Base-by-base conservation (phyloP, 2,329 filamentous ascomycete genomes). In the Tolypocladium ophioglossoides region DNA sequence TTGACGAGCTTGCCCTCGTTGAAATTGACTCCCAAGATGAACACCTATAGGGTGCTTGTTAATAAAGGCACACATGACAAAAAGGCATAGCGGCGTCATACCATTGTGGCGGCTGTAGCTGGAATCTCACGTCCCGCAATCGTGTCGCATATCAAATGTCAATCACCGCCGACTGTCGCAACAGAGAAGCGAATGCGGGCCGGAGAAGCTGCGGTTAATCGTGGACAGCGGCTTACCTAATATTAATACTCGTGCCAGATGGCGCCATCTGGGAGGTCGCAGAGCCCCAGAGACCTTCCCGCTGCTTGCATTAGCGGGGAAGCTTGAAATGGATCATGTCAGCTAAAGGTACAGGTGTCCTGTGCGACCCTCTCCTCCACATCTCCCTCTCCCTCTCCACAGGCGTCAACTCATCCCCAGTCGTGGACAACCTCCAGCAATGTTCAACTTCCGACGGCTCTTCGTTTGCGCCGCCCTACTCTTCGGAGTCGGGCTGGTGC, bases 21-120 rank as follows among this genome's bases (percentile, higher is more conserved):
- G 76, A 97, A 96, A 76, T 87, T 91, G 76, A 89, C 78, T 64
- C 89, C 89, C 66, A 92, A 79, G 65, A 97, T 85, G 76, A 94
- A 89, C 66, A 91, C 87, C 89, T 90, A 38, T 18, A 16, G 34
- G 22, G 10, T 30, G 48, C 55, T 22, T 8, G 24, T 47, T 20
- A 16, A 49, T 2, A 39, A 12, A 40, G 9, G 14, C 16, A 30
- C 32, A 24, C 22, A 24, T 11, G 2, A 4, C 2, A 6, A 18
- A 4, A 6, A 5, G 18, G 18, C 4, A n/a, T 10, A 35, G 16
- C 22, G 18, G 2, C 11, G 14, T 46, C 39, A 22, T 60, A 61
- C 60, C 60, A 62, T 62, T 35, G 47, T 58, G 52, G 53, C 50
- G 34, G 46, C 11, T 56, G 46, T 38, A 24, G 20, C 20, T 39